Evolutionary conservation across 2,329 filamentous ascomycete genomes (phyloP), one percentile per base, ranked within the genome.

Genomic region (Claviceps cyperi): DNA sequence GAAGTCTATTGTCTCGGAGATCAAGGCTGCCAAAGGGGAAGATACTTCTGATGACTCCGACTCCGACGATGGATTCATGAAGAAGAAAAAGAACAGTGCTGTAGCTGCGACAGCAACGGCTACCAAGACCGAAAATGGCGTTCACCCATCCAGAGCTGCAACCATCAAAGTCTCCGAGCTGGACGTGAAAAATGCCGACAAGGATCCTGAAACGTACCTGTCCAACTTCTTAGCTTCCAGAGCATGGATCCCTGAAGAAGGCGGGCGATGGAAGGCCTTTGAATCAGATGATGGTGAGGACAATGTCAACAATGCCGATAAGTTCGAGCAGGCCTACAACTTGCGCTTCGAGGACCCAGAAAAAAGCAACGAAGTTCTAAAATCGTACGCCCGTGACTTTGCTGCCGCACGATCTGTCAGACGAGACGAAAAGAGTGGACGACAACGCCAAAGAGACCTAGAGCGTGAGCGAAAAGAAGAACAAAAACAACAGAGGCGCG

Each of bases 261-360:
- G 73, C 41, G 73, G 78, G 21, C 76, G 77, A 41, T 89, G 86
- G 67, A 75, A 90, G 58, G 86, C 90, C 0, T 85, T 98, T 51
- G 88, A 96, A 62, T 95, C 89, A 0, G 92, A 98, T 57, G 89
- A 96, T 0, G 90, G 92, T 55, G 87, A 95, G 48, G 87, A 75
- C 2, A 87, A 75, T 11, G 28, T 32, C 3, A 74, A 88, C 46
- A 81, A 86, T 32, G 90, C 90, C 24, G 91, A 97, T 43, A 80
- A 84, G 53, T 94, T 91, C 60, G 92, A 98, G 68, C 77, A 86
- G 56, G 90, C 90, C 4, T 98, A 95, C 70, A 98, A 98, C 69
- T 70, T 96, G 68, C 84, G 92, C 36, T 98, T 98, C 61, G 92
- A 98, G 64, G 86, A 97, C 59, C 89, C 92, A 0, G 77, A 77